Conservation (phyloP, 768 basidiomycete species). For the Cyclocybe cylindracea region DNA sequence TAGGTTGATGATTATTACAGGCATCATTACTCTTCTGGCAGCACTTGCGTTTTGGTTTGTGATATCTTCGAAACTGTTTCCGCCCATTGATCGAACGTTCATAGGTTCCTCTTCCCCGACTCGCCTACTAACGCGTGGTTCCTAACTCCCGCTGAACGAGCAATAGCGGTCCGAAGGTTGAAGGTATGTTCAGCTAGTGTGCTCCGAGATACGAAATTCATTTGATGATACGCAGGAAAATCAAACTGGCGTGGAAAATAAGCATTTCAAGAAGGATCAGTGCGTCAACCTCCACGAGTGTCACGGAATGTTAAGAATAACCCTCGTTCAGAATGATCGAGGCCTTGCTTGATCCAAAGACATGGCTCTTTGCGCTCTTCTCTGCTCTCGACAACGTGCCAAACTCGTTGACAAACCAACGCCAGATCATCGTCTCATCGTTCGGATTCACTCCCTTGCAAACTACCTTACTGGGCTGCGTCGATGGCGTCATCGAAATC, state of each 20-base stretch:
- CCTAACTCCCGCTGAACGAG: conserved; percentile 63
- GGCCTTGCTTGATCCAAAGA: conserved; percentile 67
- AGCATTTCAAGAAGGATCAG: conserved; percentile 80
- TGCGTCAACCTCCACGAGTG: conserved; percentile 32
- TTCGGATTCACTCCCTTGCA: conserved; percentile 67
- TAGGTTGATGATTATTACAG: conserved; percentile 75
- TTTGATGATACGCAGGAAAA: conserved; percentile 45
- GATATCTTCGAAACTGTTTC: neutral
- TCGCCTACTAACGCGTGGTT: conserved; percentile 79
- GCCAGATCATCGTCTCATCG: conserved; percentile 61
- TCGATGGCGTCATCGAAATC: conserved; percentile 67
- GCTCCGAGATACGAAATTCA: neutral
- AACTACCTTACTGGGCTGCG: conserved; percentile 70
- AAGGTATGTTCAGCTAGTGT: conserved; percentile 39
- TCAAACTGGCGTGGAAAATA: conserved; percentile 83
- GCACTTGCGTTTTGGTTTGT: conserved; percentile 58
- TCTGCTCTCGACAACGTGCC: conserved; percentile 61
- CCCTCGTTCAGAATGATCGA: conserved; percentile 57
- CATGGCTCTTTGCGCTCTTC: conserved; percentile 77
- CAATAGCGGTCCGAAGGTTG: conserved; percentile 62
- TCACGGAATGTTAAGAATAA: too few relatives aligned
- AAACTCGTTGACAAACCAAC: conserved; percentile 66
- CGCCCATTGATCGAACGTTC: neutral
- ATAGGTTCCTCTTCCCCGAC: conserved; percentile 71
- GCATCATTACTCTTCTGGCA: conserved; percentile 53